Evolutionary conservation across 228 moss, liverwort and hornwort genomes (phyloP).

Genomic region (Sphagnum magellanicum): DNA sequence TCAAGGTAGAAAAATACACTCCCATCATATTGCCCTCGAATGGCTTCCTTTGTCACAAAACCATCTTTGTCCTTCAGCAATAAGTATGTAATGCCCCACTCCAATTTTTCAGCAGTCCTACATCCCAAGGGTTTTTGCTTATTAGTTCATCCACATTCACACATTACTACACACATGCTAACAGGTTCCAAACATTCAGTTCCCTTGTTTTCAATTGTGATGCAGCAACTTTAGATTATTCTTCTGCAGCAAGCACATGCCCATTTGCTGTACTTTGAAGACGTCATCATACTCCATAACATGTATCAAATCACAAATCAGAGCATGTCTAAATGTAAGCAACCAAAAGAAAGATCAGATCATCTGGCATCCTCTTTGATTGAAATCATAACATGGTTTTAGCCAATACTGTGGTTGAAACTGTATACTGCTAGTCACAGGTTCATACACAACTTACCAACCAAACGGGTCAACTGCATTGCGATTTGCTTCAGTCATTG

Average conservation of each 20-base stretch:
- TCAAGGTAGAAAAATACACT: constrained; percentile 73
- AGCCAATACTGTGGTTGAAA: too few relatives aligned
- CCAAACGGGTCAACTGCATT: constrained; percentile 66
- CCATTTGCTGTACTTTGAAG: too few relatives aligned
- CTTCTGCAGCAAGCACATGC: too few relatives aligned
- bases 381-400: too few relatives aligned
- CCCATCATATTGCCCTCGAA: constrained; percentile 70
- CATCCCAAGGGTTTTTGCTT: background rate
- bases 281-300: too few relatives aligned
- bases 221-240: too few relatives aligned
- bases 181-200: background rate
- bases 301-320: too few relatives aligned
- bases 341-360: too few relatives aligned
- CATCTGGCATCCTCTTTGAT: too few relatives aligned
- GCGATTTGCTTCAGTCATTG: constrained; percentile 54
- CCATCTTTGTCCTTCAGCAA: constrained; percentile 66
- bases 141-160: too few relatives aligned
- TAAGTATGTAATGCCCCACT: constrained; percentile 69
- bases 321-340: too few relatives aligned
- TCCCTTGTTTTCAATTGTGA: too few relatives aligned
- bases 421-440: background rate
- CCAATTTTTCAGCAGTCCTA: constrained; percentile 61
- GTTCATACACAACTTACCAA: constrained; percentile 13
- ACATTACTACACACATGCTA: background rate
- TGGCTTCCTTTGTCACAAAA: constrained; percentile 63